These are phyloP conservation scores for Cucurbita ficifolia DNA, from an alignment of 306 rosid genomes.

Conservation along the genomic window DNA sequence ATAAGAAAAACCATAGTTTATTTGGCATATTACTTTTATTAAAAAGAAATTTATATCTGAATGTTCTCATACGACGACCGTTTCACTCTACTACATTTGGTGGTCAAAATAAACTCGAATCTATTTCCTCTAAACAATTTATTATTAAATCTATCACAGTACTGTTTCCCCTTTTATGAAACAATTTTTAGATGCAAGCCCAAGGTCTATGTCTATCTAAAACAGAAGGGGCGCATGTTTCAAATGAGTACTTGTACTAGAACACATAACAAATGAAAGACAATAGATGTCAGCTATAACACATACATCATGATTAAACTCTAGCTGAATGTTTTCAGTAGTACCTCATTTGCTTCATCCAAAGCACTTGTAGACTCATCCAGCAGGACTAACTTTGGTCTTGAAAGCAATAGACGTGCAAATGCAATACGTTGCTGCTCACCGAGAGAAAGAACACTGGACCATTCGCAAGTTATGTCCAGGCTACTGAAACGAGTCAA, in stretches of 20 bases:
- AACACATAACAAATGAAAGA: neutral
- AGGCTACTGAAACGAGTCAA: constrained; percentile 55
- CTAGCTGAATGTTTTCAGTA: neutral
- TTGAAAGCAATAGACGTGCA: constrained; percentile 80
- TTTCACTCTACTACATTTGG: too few relatives aligned
- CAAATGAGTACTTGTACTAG: neutral
- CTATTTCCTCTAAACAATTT: too few relatives aligned
- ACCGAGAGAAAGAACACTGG: constrained; percentile 92
- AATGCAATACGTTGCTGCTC: constrained; percentile 98
- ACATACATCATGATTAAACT: neutral
- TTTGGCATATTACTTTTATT: neutral
- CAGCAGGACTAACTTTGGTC: constrained; percentile 61
- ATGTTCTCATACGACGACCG: too few relatives aligned
- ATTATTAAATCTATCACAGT: too few relatives aligned
- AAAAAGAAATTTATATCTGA: too few relatives aligned
- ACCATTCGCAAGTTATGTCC: constrained; percentile 79
- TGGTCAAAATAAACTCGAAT: too few relatives aligned
- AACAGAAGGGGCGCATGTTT: neutral
- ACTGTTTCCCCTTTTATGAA: neutral
- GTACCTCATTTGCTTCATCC: constrained; percentile 92
- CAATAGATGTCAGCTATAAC: neutral
- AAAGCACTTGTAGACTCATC: constrained; percentile 95
- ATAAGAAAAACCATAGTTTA: neutral
- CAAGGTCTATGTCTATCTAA: neutral
- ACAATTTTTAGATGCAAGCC: neutral